A percentile compares a stretch with the other conserved stretches of the same genome.
These are phyloP conservation scores for Dacryopinax spathularia DNA, from an alignment of 768 basidiomycete species.

Conservation along the genomic window DNA sequence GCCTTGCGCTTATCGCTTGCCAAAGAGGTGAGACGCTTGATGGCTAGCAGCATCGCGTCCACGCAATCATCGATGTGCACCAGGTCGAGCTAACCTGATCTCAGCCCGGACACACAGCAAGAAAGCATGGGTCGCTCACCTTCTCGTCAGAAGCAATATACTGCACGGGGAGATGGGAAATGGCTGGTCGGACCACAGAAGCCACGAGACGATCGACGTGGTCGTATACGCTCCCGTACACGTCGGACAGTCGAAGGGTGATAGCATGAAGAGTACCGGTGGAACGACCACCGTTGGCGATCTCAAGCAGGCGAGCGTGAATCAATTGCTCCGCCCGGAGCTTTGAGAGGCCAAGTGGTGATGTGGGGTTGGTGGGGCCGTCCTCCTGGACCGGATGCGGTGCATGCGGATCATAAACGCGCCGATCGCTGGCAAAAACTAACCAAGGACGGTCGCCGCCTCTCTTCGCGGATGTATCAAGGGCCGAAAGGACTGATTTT, in stretches of 20 bases:
- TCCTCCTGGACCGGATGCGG: constrained; percentile 10
- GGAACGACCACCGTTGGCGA: background rate
- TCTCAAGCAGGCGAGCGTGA: constrained; percentile 5
- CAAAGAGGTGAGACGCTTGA: constrained; percentile 8
- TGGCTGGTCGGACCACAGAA: constrained; percentile 17
- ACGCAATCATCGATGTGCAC: constrained; percentile 22
- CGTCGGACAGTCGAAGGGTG: constrained; percentile 18
- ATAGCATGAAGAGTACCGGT: constrained; percentile 6
- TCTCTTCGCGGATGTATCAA: background rate
- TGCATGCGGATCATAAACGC: constrained; percentile 17
- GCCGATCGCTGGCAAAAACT: constrained; percentile 17
- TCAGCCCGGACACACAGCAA: no score
- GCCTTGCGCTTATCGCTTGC: background rate
- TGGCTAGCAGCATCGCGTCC: constrained; percentile 16
- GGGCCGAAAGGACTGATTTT: constrained; percentile 10
- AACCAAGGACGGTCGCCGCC: constrained; percentile 18
- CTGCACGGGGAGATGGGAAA: constrained; percentile 21
- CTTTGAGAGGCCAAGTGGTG: constrained; percentile 19
- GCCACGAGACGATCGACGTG: constrained; percentile 19
- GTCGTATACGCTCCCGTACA: constrained; percentile 21
- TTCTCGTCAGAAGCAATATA: constrained; percentile 14
- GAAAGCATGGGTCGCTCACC: no score
- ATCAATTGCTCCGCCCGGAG: constrained; percentile 15
- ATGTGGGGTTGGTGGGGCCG: constrained; percentile 10
- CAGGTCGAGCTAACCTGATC: constrained; percentile 11